Evolutionary conservation across 1,284 basidiomycete species (phyloP).

Genomic region (Pseudozyma pruni): DNA sequence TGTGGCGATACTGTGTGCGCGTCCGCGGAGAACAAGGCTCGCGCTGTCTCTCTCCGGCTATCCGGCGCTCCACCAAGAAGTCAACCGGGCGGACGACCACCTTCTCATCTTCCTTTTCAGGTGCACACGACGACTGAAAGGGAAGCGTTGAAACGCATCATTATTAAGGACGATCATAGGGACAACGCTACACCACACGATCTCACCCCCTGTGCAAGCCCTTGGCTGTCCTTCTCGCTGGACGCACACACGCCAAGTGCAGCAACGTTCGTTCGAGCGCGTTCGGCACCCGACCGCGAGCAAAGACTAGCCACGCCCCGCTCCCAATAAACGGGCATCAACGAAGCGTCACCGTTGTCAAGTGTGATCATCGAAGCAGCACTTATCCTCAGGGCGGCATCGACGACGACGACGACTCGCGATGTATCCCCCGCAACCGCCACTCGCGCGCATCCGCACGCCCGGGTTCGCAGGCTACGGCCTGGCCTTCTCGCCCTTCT

Average conservation of each 20-base stretch:
- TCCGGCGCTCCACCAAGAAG: conserved; percentile 3
- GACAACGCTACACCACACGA: too few species aligned
- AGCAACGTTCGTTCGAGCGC: too few species aligned
- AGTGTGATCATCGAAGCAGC: neutral
- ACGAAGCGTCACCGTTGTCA: too few species aligned
- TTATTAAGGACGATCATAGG: too few species aligned
- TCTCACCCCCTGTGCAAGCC: too few species aligned
- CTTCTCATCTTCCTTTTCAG: neutral
- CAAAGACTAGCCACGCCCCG: too few species aligned
- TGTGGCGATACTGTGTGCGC: conserved; percentile 53
- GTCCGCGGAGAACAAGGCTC: conserved; percentile 15
- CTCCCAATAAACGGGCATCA: too few species aligned
- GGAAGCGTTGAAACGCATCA: too few species aligned
- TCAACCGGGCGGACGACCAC: neutral
- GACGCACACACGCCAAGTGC: too few species aligned
- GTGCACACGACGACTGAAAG: too few species aligned
- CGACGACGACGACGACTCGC: neutral
- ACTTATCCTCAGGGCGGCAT: neutral
- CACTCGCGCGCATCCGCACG: conserved; percentile 45
- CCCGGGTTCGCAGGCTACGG: conserved; percentile 83
- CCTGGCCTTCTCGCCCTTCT: conserved; percentile 91
- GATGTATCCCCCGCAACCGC: conserved; percentile 38
- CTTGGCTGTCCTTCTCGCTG: too few species aligned
- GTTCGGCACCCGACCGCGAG: too few species aligned
- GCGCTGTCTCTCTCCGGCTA: conserved; percentile 1